Conservation (phyloP, 208 protist species). For the Trichomonas tenax region DNA sequence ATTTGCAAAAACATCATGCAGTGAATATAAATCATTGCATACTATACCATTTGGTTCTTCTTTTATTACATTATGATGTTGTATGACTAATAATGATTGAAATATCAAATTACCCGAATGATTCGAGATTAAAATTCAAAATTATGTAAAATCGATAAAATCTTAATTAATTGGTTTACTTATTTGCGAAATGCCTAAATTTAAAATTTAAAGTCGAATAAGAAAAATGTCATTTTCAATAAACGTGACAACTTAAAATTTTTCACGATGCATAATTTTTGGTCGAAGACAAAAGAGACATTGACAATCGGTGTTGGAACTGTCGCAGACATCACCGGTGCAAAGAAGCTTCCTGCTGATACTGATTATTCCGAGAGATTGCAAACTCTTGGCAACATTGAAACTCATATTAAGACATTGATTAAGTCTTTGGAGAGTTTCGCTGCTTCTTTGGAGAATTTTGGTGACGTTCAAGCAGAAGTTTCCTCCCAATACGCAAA, state of each 20-base stretch:
- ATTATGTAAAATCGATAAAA: too few relatives aligned
- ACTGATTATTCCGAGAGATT: not conserved
- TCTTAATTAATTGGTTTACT: too few relatives aligned
- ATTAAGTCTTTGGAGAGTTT: not conserved
- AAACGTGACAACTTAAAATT: not conserved
- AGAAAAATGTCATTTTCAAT: too few relatives aligned
- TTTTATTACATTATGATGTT: too few relatives aligned
- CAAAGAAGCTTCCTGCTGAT: not conserved
- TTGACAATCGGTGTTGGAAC: not conserved
- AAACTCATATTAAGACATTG: not conserved
- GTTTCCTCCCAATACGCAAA: not conserved
- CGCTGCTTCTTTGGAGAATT: not conserved
- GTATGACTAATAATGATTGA: too few relatives aligned
- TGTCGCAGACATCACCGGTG: not conserved
- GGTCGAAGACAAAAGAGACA: not conserved
- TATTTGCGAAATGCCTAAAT: too few relatives aligned
- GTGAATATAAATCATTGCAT: too few relatives aligned
- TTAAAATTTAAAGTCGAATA: too few relatives aligned
- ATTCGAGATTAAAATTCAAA: too few relatives aligned
- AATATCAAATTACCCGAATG: too few relatives aligned
- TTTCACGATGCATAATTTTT: not conserved
- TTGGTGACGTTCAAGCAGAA: not conserved
- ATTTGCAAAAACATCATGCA: too few relatives aligned
- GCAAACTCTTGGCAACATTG: not conserved
- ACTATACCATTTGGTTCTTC: too few relatives aligned